Evolutionary conservation across 805 yeast species (phyloP), one percentile per base, ranked within the genome.

Genomic region (Ogataea ganodermae): DNA sequence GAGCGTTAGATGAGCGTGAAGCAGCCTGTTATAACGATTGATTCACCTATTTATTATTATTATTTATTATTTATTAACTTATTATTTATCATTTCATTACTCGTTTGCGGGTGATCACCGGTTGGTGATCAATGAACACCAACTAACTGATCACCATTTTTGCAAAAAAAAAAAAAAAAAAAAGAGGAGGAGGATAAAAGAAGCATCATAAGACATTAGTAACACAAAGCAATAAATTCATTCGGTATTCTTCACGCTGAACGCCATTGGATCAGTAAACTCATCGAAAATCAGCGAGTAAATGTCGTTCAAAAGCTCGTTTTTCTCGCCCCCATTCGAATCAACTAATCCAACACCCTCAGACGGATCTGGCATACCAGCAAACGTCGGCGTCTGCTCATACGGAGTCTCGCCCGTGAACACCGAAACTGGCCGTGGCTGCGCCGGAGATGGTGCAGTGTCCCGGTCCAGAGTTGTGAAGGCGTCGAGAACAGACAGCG

Each of bases 281-380:
- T 73, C 78, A 51, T 72, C 76, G 55, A 72, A 72, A n/a, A 75
- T 70, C 56, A 74, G 55, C 0, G 76, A 69, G 49, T 75, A 74
- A 42, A 74, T 71, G 52, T 75, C 79, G 35, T 66, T 66, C 49
- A 72, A 57, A 18, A 69, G 61, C 35, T 61, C 71, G 48, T 49
- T 65, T 48, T 55, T 61, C 42, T 46, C 56, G 17, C 30, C 45
- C 14, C 42, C 42, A 16, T 7, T 16, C 3, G n/a, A 7, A 4
- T 8, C 27, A n/a, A n/a, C 35, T 6, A 18, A 6, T 8, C 39
- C 39, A 35, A 22, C 22, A 16, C 37, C 37, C 14, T 20, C 37
- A 18, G 24, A 16, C 17, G 30, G 12, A 27, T 27, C 13, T 27
- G 30, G 6, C 6, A 6, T 4, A 27, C 13, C 30, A 6, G 30